Evolutionary conservation across 140 eudicot species (phyloP).

Genomic region (Stevia rebaudiana): DNA sequence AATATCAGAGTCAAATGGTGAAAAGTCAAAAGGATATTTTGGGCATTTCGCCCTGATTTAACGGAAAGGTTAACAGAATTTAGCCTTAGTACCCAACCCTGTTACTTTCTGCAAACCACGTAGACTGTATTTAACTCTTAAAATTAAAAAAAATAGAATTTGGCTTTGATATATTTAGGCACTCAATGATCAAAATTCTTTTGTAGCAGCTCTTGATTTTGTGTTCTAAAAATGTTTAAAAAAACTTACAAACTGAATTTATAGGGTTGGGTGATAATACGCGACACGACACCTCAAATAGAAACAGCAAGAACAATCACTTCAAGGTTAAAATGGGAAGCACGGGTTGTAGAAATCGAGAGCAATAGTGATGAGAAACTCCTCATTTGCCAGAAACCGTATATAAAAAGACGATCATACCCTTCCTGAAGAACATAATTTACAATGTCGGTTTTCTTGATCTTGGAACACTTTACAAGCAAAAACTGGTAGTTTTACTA

Average conservation of each 20-base stretch:
- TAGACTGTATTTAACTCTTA: too few species aligned
- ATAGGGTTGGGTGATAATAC: constrained; percentile 94
- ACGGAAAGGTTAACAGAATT: too few species aligned
- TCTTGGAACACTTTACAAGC: background rate
- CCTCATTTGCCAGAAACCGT: constrained; percentile 91
- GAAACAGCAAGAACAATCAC: constrained; percentile 71
- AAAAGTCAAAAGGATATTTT: too few species aligned
- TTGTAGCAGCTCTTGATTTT: background rate
- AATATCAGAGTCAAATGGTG: too few species aligned
- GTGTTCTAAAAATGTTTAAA: background rate
- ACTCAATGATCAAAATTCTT: background rate
- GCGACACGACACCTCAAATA: constrained; percentile 55
- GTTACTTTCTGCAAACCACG: too few species aligned
- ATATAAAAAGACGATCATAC: constrained; percentile 53
- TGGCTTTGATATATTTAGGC: background rate
- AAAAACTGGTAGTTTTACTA: constrained; percentile 7
- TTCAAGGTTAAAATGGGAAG: constrained; percentile 83
- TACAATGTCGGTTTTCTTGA: constrained; percentile 4
- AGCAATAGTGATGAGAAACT: constrained; percentile 83
- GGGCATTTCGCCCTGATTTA: too few species aligned
- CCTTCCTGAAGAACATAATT: constrained; percentile 19
- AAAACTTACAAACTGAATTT: background rate
- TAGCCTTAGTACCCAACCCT: too few species aligned
- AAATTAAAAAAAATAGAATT: background rate
- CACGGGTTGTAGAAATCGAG: constrained; percentile 88